Conservation (phyloP, 2,329 filamentous ascomycete species). For the Fusarium nurragi region DNA sequence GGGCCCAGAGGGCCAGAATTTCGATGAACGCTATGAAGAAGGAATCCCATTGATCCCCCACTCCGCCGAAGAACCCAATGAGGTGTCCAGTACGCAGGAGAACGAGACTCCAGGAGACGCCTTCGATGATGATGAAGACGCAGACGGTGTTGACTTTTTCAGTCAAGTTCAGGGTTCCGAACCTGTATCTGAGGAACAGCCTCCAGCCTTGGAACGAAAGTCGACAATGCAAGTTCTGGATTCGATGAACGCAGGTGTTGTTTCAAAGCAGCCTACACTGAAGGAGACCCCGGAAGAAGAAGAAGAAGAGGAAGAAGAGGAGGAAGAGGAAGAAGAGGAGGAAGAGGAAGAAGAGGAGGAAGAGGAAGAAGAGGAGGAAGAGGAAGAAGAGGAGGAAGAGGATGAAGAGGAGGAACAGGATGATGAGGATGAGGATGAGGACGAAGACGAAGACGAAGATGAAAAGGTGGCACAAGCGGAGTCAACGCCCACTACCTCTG, state of each 20-base stretch:
- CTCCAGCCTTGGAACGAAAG: slow-evolving; percentile 67
- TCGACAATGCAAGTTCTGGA: slow-evolving; percentile 74
- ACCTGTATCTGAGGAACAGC: slow-evolving; percentile 18
- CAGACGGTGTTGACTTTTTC: slow-evolving; percentile 72
- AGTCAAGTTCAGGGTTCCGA: slow-evolving; percentile 55
- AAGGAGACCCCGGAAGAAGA: slow-evolving; percentile 47
- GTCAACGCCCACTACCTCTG: slow-evolving; percentile 23
- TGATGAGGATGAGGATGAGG: not conserved
- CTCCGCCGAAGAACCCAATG: slow-evolving; percentile 17
- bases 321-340: not conserved
- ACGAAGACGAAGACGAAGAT: not conserved
- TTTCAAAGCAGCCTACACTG: slow-evolving; percentile 45
- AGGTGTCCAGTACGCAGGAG: slow-evolving; percentile 23
- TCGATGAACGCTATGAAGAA: slow-evolving; percentile 73
- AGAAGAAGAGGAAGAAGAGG: slow-evolving; percentile 2
- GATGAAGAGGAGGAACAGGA: not conserved
- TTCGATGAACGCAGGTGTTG: slow-evolving; percentile 53
- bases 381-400: not conserved
- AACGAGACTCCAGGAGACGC: slow-evolving; percentile 41
- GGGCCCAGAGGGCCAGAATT: slow-evolving; percentile 53
- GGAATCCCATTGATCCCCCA: slow-evolving; percentile 70
- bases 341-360: not conserved
- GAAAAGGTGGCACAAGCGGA: slow-evolving; percentile 32
- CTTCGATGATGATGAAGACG: slow-evolving; percentile 58
- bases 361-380: not conserved